Conservation (phyloP, 1,284 basidiomycete genomes). For the Sporisorium exsertum region DNA sequence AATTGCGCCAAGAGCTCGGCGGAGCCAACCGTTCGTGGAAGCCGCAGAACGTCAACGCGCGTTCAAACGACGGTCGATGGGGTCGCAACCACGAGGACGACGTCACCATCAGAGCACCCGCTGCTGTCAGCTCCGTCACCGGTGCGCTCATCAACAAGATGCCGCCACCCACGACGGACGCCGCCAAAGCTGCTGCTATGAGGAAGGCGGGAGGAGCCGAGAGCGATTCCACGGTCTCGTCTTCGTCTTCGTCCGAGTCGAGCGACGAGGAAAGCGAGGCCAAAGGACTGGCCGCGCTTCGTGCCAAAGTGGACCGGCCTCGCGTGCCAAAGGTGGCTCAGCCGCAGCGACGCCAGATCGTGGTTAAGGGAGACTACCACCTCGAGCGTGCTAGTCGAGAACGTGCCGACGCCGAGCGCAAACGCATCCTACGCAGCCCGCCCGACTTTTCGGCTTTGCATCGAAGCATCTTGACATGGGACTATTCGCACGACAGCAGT, state of each 20-base stretch:
- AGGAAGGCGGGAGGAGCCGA: slow-evolving; percentile 23
- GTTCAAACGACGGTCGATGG: slow-evolving; percentile 29
- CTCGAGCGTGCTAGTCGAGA: slow-evolving; percentile 47
- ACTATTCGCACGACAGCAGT: slow-evolving; percentile 79
- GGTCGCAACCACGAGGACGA: slow-evolving; percentile 53
- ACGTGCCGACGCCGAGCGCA: slow-evolving; percentile 54
- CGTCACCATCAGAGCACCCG: slow-evolving; percentile 53
- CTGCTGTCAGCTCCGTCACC: slow-evolving; percentile 59
- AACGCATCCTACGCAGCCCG: slow-evolving; percentile 78
- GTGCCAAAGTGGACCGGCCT: slow-evolving; percentile 35
- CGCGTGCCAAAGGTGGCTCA: slow-evolving; percentile 70
- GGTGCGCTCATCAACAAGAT: slow-evolving; percentile 50
- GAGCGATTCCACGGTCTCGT: slow-evolving; percentile 61
- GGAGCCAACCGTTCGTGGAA: slow-evolving; percentile 35
- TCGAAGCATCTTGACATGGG: slow-evolving; percentile 85
- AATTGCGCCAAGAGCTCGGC: slow-evolving; percentile 57
- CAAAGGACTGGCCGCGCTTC: slow-evolving; percentile 74
- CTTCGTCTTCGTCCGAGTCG: slow-evolving; percentile 56
- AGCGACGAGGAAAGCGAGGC: slow-evolving; percentile 74
- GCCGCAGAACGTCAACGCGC: slow-evolving; percentile 49
- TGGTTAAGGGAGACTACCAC: slow-evolving; percentile 75
- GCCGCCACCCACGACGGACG: slow-evolving; percentile 30
- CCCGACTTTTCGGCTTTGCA: slow-evolving; percentile 86
- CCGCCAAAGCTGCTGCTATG: slow-evolving; percentile 30
- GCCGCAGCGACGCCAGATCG: slow-evolving; percentile 77